Evolutionary conservation across 352 stramenopile species (phyloP).

Genomic region (Elongisporangium anandrum): DNA sequence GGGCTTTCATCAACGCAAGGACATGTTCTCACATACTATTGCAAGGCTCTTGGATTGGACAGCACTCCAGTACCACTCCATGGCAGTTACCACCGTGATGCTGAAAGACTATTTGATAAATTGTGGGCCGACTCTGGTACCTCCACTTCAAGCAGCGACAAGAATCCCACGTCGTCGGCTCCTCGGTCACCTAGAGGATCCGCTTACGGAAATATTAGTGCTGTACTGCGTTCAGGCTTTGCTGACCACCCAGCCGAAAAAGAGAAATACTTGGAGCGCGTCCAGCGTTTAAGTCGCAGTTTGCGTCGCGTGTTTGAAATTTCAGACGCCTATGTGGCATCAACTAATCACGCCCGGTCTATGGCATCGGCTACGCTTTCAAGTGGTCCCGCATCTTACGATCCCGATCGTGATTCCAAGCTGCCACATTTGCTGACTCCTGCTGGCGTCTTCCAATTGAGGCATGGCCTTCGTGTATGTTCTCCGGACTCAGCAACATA

Average conservation of each 20-base stretch:
- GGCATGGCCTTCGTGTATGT: slow-evolving; percentile 67
- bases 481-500: slow-evolving; percentile 59
- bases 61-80: slow-evolving; percentile 62
- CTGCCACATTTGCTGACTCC: slow-evolving; percentile 57
- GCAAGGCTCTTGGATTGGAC: slow-evolving; percentile 73
- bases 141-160: slow-evolving; percentile 6
- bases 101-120: slow-evolving; percentile 83
- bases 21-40: slow-evolving; percentile 78
- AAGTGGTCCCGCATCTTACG: slow-evolving; percentile 31
- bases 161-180: slow-evolving; percentile 4
- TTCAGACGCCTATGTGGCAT: slow-evolving; percentile 81
- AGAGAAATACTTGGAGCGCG: slow-evolving; percentile 41
- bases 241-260: slow-evolving; percentile 15
- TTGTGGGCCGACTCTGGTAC: slow-evolving; percentile 37
- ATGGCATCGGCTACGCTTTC: slow-evolving; percentile 7
- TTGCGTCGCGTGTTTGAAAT: slow-evolving; percentile 81
- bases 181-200: slow-evolving; percentile 16
- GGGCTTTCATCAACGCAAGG: slow-evolving; percentile 54
- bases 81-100: slow-evolving; percentile 73
- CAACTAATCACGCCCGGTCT: slow-evolving; percentile 55
- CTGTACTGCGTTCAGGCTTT: slow-evolving; percentile 24
- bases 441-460: slow-evolving; percentile 60
- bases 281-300: slow-evolving; percentile 65
- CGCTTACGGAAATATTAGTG: slow-evolving; percentile 29
- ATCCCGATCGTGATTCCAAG: slow-evolving; percentile 51